A percentile compares a stretch with the other conserved stretches of the same genome.
Conservation (phyloP, 495 filamentous ascomycete species). For the Cercophora newfieldiana region DNA sequence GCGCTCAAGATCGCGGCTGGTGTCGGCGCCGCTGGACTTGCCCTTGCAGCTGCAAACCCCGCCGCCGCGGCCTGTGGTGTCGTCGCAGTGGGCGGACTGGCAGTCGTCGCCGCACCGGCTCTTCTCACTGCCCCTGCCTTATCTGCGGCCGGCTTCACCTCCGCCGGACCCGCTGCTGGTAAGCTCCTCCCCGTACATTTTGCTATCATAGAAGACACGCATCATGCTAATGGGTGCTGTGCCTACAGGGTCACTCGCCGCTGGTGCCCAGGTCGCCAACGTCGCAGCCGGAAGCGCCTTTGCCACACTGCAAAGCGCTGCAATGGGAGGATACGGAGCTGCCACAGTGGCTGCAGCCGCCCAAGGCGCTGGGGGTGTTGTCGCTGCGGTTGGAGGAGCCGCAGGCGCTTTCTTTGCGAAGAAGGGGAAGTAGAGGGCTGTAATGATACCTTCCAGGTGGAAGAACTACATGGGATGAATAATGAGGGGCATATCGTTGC, state of each 20-base stretch:
- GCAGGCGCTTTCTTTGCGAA: neutral
- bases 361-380: neutral
- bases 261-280: constrained; percentile 18
- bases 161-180: constrained; percentile 13
- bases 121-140: constrained; percentile 7
- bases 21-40: neutral
- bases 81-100: constrained; percentile 2
- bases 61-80: neutral
- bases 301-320: constrained; percentile 23
- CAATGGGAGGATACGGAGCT: constrained; percentile 19
- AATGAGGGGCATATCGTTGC: too few relatives aligned
- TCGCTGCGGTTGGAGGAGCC: neutral
- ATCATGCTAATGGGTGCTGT: neutral
- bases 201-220: neutral
- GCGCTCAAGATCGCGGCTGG: neutral
- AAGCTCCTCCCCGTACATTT: neutral
- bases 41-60: neutral
- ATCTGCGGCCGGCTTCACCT: constrained; percentile 4
- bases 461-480: too few relatives aligned
- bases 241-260: constrained; percentile 22
- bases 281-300: constrained; percentile 22
- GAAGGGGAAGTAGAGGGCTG: neutral
- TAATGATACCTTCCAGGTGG: too few relatives aligned
- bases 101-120: constrained; percentile 5
- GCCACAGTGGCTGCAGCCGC: constrained; percentile 6